These are phyloP conservation scores for Coemansia erecta DNA, from an alignment of 192 early-diverging fungal genomes.

Conservation along the genomic window DNA sequence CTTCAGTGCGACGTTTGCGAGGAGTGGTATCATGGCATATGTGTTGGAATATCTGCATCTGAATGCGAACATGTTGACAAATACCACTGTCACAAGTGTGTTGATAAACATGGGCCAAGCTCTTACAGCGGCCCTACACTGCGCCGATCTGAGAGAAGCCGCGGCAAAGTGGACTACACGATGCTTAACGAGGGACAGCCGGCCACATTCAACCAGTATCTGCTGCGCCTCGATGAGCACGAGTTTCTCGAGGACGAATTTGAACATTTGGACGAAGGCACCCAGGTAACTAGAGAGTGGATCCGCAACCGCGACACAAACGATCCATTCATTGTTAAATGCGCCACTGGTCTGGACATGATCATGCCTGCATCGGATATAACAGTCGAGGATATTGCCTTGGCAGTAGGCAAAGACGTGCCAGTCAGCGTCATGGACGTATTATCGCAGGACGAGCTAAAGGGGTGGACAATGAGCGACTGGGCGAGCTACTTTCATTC, in stretches of 20 bases:
- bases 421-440: conserved; percentile 91
- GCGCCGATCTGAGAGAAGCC: conserved; percentile 60
- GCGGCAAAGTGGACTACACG: conserved; percentile 74
- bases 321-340: conserved; percentile 72
- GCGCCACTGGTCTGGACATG: conserved; percentile 74
- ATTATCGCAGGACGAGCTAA: conserved; percentile 76
- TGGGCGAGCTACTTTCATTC: conserved; percentile 80
- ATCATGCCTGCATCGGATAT: conserved; percentile 64
- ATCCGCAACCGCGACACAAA: conserved; percentile 61
- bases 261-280: conserved; percentile 58
- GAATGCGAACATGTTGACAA: conserved; percentile 63
- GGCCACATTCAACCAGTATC: conserved; percentile 79
- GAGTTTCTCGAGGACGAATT: conserved; percentile 69
- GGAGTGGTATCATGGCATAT: conserved; percentile 66
- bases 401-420: conserved; percentile 58
- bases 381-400: conserved; percentile 63
- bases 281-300: conserved; percentile 68
- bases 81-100: conserved; percentile 63
- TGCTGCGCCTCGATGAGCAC: conserved; percentile 67
- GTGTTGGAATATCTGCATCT: conserved; percentile 56
- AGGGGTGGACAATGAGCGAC: conserved; percentile 74
- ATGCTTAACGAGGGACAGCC: conserved; percentile 75
- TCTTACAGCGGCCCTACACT: conserved; percentile 51
- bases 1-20: conserved; percentile 67
- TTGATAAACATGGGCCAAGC: conserved; percentile 57